Evolutionary conservation across 78 protist genomes (phyloP).

Genomic region (Dictyostelium brefeldianum): DNA sequence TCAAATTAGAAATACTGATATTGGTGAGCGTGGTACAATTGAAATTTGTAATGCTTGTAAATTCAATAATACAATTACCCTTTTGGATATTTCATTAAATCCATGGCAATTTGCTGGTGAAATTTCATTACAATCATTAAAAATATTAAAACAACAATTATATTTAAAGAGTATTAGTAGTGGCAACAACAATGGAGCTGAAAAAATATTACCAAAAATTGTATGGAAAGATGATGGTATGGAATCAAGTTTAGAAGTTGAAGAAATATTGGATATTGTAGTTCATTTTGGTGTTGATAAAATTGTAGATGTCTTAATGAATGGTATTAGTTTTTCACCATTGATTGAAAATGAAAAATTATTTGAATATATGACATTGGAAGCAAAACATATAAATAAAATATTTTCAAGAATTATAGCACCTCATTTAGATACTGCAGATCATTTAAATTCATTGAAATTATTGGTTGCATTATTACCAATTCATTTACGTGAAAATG

Average conservation of each 20-base stretch:
- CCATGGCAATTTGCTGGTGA: conserved; percentile 77
- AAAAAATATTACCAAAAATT: not conserved
- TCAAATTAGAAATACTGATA: conserved; percentile 56
- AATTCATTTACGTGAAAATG: conserved; percentile 37
- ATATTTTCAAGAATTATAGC: conserved; percentile 46
- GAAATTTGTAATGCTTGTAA: conserved; percentile 62
- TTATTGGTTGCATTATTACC: conserved; percentile 39
- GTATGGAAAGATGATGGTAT: conserved; percentile 78
- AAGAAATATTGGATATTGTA: conserved; percentile 22
- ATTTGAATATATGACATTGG: conserved; percentile 42
- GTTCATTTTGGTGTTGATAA: conserved; percentile 58
- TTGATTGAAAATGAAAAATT: conserved; percentile 55
- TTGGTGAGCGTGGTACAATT: conserved; percentile 59
- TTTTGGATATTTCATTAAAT: conserved; percentile 56
- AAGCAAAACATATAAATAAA: conserved; percentile 45
- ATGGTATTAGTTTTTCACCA: conserved; percentile 47
- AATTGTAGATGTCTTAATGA: conserved; percentile 48
- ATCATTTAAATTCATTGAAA: conserved; percentile 45
- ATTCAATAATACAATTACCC: conserved; percentile 32
- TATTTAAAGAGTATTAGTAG: not conserved
- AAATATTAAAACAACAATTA: conserved; percentile 41
- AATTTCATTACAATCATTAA: conserved; percentile 55
- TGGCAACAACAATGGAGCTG: not conserved
- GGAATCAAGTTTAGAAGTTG: conserved; percentile 29
- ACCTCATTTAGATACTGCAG: not conserved